phyloP scores from a whole-genome alignment of 768 basidiomycete genomes.

The Termitomyces titanicus region DNA sequence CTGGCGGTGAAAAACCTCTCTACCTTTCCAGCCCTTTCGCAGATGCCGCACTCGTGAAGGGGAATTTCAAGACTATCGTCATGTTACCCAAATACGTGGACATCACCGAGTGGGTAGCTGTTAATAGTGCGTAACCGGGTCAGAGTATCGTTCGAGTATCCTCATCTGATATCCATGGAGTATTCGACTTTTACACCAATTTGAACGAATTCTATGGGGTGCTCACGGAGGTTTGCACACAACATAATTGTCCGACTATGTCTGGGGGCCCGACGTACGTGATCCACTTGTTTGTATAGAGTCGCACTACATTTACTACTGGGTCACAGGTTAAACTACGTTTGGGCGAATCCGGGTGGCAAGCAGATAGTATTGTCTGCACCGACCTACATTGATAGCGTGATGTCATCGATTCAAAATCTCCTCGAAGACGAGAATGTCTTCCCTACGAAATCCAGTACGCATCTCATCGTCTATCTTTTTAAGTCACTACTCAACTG shows the following conservation, averaged over 20 bases:
- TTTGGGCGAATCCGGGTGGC: slow-evolving; percentile 91
- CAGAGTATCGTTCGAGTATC: not conserved
- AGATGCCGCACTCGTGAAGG: slow-evolving; percentile 93
- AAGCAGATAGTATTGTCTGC: slow-evolving; percentile 86
- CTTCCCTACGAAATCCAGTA: slow-evolving; percentile 95
- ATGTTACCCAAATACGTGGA: slow-evolving; percentile 94
- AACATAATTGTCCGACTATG: slow-evolving; percentile 89
- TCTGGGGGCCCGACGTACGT: slow-evolving; percentile 79
- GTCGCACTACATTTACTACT: not conserved
- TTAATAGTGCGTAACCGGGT: slow-evolving; percentile 64
- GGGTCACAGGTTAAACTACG: slow-evolving; percentile 74
- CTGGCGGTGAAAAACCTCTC: slow-evolving; percentile 55
- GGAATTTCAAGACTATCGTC: slow-evolving; percentile 98
- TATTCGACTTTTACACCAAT: slow-evolving; percentile 97
- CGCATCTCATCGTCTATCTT: slow-evolving; percentile 18
- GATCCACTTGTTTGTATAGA: not conserved
- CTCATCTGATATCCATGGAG: slow-evolving; percentile 33
- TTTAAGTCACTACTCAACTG: not conserved
- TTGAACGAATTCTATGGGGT: slow-evolving; percentile 96
- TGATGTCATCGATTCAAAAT: slow-evolving; percentile 96
- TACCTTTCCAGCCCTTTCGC: slow-evolving; percentile 95
- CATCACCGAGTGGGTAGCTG: slow-evolving; percentile 96
- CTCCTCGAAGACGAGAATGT: slow-evolving; percentile 90
- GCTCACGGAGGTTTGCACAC: slow-evolving; percentile 89
- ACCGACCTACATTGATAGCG: slow-evolving; percentile 96